Evolutionary conservation across 1,284 basidiomycete genomes (phyloP).

Genomic region (Sporisorium exsertum): DNA sequence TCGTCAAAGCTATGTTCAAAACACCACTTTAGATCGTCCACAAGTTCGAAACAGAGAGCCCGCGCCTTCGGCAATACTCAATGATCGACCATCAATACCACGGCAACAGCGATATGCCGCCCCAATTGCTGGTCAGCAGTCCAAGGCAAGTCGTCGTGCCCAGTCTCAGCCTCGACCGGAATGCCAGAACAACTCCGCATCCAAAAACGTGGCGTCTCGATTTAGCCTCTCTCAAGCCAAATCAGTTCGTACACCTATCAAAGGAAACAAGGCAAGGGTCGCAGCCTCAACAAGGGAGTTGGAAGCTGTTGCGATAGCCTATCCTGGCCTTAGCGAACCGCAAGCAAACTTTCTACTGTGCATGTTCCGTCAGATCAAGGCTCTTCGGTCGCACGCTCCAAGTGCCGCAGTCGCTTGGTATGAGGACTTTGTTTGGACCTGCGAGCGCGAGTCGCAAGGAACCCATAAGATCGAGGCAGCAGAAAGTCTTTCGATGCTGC

Average conservation of each 20-base stretch:
- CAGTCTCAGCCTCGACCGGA: background rate
- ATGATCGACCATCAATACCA: background rate
- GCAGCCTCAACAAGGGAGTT: background rate
- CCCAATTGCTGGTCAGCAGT: background rate
- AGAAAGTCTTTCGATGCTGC: conserved; percentile 22
- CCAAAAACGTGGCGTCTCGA: background rate
- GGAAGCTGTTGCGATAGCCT: conserved; percentile 3
- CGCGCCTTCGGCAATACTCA: background rate
- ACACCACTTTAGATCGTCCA: background rate
- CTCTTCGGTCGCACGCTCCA: conserved; percentile 12
- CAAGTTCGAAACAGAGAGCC: background rate
- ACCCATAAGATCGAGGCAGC: conserved; percentile 17
- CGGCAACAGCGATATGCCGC: background rate
- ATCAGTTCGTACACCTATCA: background rate
- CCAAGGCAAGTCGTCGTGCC: background rate
- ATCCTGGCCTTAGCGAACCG: conserved; percentile 13
- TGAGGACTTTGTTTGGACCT: conserved; percentile 36
- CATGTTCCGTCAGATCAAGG: conserved; percentile 8
- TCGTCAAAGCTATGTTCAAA: background rate
- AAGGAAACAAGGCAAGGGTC: background rate
- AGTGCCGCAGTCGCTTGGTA: conserved; percentile 32
- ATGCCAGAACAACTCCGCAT: no score
- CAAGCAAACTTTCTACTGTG: conserved; percentile 20
- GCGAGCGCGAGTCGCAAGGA: conserved; percentile 23
- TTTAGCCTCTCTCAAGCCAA: background rate